These are phyloP conservation scores for Metschnikowia continentalis DNA, from an alignment of 805 yeast species.

Conservation along the genomic window DNA sequence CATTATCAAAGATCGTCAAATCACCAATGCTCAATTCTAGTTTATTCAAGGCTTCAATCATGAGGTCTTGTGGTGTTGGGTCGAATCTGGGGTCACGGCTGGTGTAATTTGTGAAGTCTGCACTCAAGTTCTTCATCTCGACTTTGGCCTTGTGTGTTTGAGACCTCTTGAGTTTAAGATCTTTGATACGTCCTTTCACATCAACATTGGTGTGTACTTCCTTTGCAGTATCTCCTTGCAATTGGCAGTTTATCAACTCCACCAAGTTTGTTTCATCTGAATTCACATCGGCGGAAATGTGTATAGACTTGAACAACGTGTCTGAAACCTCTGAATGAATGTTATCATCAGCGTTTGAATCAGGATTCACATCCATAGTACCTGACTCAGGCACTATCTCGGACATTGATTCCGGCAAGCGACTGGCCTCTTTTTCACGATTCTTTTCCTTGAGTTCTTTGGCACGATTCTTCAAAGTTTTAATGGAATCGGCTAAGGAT, in stretches of 20 bases:
- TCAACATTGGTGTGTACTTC: conserved; percentile 22
- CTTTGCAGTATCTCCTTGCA: conserved; percentile 22
- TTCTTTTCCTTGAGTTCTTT: conserved; percentile 9
- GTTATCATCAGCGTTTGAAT: not conserved
- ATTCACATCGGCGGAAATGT: conserved; percentile 54
- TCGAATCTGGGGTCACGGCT: conserved; percentile 45
- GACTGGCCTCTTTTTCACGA: conserved; percentile 7
- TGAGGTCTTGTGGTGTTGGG: conserved; percentile 26
- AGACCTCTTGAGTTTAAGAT: conserved; percentile 63
- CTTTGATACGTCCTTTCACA: conserved; percentile 34
- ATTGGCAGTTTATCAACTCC: conserved; percentile 47
- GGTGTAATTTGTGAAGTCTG: conserved; percentile 42
- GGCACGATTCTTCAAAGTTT: conserved; percentile 52
- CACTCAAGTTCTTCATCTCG: conserved; percentile 51
- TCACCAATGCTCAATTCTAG: conserved; percentile 49
- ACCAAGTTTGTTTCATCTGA: conserved; percentile 45
- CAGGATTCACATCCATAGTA: not conserved
- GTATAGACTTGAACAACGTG: conserved; percentile 74
- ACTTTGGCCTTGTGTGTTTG: conserved; percentile 53
- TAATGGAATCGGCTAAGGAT: conserved; percentile 63
- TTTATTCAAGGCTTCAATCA: conserved; percentile 45
- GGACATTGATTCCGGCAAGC: not conserved
- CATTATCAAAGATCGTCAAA: conserved; percentile 66
- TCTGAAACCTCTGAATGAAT: conserved; percentile 37
- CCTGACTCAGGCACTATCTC: not conserved